These are phyloP conservation scores for Allomyces javanicus DNA, from an alignment of 192 early-diverging fungal species.

Conservation along the genomic window DNA sequence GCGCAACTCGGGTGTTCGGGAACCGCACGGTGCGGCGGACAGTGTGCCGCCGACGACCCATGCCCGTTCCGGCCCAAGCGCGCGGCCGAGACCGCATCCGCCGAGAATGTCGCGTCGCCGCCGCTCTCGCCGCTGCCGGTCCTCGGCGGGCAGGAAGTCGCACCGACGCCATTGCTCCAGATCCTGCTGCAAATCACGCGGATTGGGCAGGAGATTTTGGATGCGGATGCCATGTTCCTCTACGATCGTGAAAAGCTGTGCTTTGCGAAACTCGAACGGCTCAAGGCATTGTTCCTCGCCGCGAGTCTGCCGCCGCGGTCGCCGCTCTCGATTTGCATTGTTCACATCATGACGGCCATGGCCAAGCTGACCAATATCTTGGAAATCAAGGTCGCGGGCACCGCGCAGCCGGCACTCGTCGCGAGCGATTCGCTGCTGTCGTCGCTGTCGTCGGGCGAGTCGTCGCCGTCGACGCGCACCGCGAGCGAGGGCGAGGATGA, in stretches of 20 bases:
- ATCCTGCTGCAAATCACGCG: not conserved
- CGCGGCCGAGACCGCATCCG: constrained; percentile 6
- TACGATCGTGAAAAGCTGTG: not conserved
- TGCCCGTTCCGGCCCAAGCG: not conserved
- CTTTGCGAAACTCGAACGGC: not conserved
- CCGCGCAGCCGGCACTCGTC: not conserved
- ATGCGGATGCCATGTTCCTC: not conserved
- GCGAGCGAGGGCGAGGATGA: not conserved
- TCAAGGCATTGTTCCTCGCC: not conserved
- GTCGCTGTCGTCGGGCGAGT: not conserved
- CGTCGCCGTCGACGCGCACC: too few species aligned
- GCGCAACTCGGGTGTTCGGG: constrained; percentile 7
- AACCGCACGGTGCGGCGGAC: too few species aligned
- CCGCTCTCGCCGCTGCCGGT: constrained; percentile 3
- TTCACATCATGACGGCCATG: not conserved
- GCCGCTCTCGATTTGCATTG: not conserved
- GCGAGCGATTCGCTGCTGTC: not conserved
- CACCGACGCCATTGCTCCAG: not conserved
- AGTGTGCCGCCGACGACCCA: too few species aligned
- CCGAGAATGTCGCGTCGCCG: constrained; percentile 1
- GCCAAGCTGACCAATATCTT: not conserved
- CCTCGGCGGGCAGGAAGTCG: not conserved
- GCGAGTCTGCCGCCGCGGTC: not conserved
- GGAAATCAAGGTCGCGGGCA: not conserved
- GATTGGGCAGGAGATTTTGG: constrained; percentile 6